Evolutionary conservation across 108 stramenopile species (phyloP).

Genomic region (Mediolabrus comicus): DNA sequence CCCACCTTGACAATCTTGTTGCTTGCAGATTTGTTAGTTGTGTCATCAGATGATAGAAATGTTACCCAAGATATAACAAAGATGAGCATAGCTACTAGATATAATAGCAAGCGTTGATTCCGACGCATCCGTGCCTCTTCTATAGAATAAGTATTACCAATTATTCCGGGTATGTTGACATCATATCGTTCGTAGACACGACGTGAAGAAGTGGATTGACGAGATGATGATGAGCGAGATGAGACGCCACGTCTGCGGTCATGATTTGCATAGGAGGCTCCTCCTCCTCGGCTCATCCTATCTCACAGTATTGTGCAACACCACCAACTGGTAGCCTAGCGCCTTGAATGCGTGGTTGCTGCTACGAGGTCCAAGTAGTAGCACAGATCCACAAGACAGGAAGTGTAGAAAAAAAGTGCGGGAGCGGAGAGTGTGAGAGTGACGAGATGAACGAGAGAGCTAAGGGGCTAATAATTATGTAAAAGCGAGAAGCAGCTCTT

Average conservation of each 20-base stretch:
- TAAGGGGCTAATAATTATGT: no score
- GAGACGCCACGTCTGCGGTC: background rate
- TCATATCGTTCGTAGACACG: conserved; percentile 3
- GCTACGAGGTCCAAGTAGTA: no score
- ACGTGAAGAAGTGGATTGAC: background rate
- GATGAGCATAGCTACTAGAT: conserved; percentile 1
- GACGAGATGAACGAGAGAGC: no score
- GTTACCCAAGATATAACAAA: conserved; percentile 3
- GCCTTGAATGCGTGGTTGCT: no score
- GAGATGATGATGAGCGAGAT: no score
- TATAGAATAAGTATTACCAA: no score
- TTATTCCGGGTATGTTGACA: background rate
- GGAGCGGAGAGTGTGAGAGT: background rate
- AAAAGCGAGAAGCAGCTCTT: no score
- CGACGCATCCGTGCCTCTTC: conserved; percentile 1
- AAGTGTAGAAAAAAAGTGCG: no score
- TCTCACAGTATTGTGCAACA: no score
- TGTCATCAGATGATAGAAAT: background rate
- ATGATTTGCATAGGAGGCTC: background rate
- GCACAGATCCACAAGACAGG: no score
- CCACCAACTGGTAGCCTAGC: no score
- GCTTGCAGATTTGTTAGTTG: background rate
- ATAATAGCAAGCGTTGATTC: conserved; percentile 4
- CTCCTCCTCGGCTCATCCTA: no score
- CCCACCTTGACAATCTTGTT: conserved; percentile 1